Evolutionary conservation across 2,329 filamentous ascomycete species (phyloP).

Genomic region (Teratosphaeria zuluensis): DNA sequence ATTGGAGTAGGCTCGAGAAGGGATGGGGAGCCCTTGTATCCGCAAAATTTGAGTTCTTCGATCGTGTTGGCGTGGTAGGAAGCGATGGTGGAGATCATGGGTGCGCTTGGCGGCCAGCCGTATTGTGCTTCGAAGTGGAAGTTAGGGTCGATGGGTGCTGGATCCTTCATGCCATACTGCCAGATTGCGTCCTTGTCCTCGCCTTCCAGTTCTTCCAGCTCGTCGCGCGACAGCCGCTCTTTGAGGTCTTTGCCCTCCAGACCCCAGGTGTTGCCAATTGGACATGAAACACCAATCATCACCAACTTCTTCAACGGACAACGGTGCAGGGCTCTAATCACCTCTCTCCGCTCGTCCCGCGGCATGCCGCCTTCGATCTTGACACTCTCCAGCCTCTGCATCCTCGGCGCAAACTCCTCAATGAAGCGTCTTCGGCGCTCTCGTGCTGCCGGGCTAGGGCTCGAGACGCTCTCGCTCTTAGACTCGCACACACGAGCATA

Average conservation of each 20-base stretch:
- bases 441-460: constrained; percentile 2
- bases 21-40: constrained; percentile 35
- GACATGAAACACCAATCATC: constrained; percentile 35
- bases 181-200: constrained; percentile 22
- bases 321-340: constrained; percentile 31
- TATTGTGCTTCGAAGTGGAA: constrained; percentile 29
- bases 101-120: constrained; percentile 30
- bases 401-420: constrained; percentile 31
- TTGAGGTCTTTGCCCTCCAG: constrained; percentile 23
- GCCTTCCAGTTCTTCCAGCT: constrained; percentile 18
- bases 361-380: constrained; percentile 40
- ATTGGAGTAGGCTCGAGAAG: constrained; percentile 30
- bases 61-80: constrained; percentile 31
- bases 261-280: constrained; percentile 39
- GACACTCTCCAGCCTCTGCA: constrained; percentile 33
- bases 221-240: constrained; percentile 9
- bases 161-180: constrained; percentile 13
- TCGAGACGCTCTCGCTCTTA: constrained; percentile 11
- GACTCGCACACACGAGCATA: constrained; percentile 17
- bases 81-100: constrained; percentile 34
- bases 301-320: constrained; percentile 37
- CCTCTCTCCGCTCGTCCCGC: constrained; percentile 38
- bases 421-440: constrained; percentile 28
- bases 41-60: constrained; percentile 39
- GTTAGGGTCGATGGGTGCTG: constrained; percentile 8